Base-by-base conservation (phyloP, 148 eudicot genomes). In the Gaultheria prostrata region DNA sequence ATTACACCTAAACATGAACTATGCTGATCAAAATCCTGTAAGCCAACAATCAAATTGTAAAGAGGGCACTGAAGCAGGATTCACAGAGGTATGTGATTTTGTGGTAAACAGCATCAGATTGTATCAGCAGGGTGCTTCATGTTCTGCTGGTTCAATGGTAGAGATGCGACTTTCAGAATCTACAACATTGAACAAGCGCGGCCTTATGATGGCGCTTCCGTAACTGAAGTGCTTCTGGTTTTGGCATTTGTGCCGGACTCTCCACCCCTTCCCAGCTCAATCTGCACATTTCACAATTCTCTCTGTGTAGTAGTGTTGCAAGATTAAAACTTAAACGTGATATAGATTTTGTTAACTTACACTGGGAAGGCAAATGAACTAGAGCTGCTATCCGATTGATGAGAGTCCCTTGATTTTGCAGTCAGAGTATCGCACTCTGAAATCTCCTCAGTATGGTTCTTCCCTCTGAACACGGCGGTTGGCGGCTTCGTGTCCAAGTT, bases 331-430 rank as follows among this genome's bases (percentile, higher is more conserved):
- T 73, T 1, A 43, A 21, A 20, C n/a, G 8, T 43, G 24, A 20
- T 9, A 39, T 18, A 43, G 77, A 39, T 74, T 48, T 24, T 28
- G 32, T 18, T 18, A 1, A 84, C 97, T 91, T 88, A 92, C 97
- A 86, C 93, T 67, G 97, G 97, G 85, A 93, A 93, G 80, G 92
- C 88, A 84, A 93, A 93, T 11, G 97, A 93, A 82, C 88, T 81
- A 43, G 90, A 75, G 84, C 92, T 90, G 57, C 79, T 84, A 69
- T 78, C 81, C 3, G 94, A 89, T 45, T 79, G 70, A 83, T 82
- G 83, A 59, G 93, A 89, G 49, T 85, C 85, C 56, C 87, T 87
- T 54, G 90, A 88, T 71, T 89, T 87, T 65, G 83, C 88, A 61
- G 90, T 86, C 86, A 71, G 30, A 54, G 46, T 80, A 82, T 83